Percentiles rank a stretch among this genome's conserved stretches.
Evolutionary conservation across 202 grass and related monocot species (phyloP).

Genomic region (Setaria viridis): DNA sequence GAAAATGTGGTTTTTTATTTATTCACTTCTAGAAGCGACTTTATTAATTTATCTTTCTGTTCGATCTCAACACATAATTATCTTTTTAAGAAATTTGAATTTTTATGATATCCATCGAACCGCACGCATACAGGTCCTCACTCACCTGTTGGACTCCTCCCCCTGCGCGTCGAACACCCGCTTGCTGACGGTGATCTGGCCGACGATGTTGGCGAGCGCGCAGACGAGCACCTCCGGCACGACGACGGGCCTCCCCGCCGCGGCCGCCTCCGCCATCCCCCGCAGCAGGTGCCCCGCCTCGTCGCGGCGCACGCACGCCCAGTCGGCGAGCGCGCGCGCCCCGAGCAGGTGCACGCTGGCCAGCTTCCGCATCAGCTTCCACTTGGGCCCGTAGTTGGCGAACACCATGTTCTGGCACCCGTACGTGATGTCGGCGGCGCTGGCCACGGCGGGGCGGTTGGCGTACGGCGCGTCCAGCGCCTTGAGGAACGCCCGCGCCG

Average conservation of each 20-base stretch:
- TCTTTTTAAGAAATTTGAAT: too few species aligned
- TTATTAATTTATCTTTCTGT: too few species aligned
- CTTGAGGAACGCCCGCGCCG: conserved; percentile 76
- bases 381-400: conserved; percentile 69
- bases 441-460: conserved; percentile 65
- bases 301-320: conserved; percentile 65
- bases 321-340: conserved; percentile 64
- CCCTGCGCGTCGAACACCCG: conserved; percentile 80
- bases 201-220: conserved; percentile 83
- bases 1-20: not conserved
- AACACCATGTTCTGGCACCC: conserved; percentile 84
- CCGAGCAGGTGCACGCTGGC: conserved; percentile 82
- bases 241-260: conserved; percentile 43
- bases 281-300: conserved; percentile 48
- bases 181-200: conserved; percentile 81
- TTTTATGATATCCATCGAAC: too few species aligned
- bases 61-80: too few species aligned
- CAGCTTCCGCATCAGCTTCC: conserved; percentile 93
- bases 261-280: conserved; percentile 39
- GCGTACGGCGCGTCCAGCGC: conserved; percentile 67
- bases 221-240: conserved; percentile 82
- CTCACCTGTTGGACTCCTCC: conserved; percentile 58
- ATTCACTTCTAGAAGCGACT: not conserved
- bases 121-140: not conserved
- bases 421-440: conserved; percentile 77